phyloP scores from a whole-genome alignment of 371 early-diverging fungal genomes.

The Thermomucor indicae-seudaticae region DNA sequence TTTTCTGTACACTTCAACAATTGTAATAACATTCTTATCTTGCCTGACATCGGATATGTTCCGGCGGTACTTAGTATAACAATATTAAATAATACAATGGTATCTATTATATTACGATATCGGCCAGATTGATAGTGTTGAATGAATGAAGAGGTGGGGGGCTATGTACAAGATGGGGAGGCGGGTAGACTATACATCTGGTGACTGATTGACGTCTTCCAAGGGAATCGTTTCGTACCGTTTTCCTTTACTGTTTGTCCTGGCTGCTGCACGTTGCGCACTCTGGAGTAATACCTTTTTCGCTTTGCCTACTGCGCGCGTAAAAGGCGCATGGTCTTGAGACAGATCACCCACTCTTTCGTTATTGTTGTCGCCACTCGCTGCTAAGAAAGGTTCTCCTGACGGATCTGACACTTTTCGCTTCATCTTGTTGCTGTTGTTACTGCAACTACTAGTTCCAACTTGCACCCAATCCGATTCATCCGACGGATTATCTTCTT shows the following conservation, averaged over 20 bases:
- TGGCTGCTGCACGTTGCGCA: constrained; percentile 8
- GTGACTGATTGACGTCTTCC: constrained; percentile 16
- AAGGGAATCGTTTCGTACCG: constrained; percentile 37
- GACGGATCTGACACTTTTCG: constrained; percentile 13
- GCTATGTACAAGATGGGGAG: no score
- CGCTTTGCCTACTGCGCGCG: constrained; percentile 32
- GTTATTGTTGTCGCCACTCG: constrained; percentile 4
- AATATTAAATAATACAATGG: no score
- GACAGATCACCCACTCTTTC: not conserved
- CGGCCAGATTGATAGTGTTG: no score
- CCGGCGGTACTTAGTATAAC: no score
- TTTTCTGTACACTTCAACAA: not conserved
- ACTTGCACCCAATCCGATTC: constrained; percentile 11
- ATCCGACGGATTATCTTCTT: not conserved
- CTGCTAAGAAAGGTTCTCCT: not conserved
- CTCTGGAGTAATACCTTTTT: constrained; percentile 22
- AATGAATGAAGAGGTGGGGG: no score
- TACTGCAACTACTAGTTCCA: no score
- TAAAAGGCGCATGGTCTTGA: constrained; percentile 20
- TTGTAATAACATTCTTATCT: no score
- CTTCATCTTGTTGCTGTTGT: constrained; percentile 6
- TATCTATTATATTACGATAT: no score
- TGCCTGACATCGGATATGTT: no score
- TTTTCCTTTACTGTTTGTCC: constrained; percentile 19
- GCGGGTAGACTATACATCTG: no score